These are phyloP conservation scores for Eucalyptus melliodora DNA, from an alignment of 345 rosid species.

Conservation along the genomic window DNA sequence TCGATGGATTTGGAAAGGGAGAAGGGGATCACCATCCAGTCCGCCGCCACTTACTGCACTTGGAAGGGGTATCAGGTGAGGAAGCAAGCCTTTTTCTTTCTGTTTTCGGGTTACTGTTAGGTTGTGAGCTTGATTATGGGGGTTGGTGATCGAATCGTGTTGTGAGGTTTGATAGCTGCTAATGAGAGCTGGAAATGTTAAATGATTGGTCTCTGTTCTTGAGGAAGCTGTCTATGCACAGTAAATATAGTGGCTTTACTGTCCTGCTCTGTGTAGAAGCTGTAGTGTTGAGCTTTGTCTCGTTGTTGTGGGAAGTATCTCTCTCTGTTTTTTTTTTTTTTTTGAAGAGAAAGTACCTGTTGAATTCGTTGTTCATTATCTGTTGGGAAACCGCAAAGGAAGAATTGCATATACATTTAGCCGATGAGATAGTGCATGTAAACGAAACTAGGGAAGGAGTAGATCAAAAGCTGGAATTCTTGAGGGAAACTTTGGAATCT, in stretches of 20 bases:
- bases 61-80: constrained; percentile 72
- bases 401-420: background rate
- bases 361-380: background rate
- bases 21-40: constrained; percentile 98
- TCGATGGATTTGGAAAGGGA: constrained; percentile 98
- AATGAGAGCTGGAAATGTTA: background rate
- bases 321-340: background rate
- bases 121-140: background rate
- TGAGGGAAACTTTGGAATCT: background rate
- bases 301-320: background rate
- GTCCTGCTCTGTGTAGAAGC: background rate
- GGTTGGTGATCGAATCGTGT: background rate
- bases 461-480: background rate
- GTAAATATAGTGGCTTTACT: background rate
- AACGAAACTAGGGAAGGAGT: background rate
- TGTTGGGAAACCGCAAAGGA: background rate
- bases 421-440: background rate
- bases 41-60: constrained; percentile 87
- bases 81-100: background rate
- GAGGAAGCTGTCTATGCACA: background rate
- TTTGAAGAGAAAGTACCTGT: background rate
- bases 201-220: background rate
- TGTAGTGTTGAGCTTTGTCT: background rate
- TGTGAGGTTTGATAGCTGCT: background rate
- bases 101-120: background rate